These are phyloP conservation scores for Camellia oleifera DNA, from an alignment of 179 eudicot species.

Conservation along the genomic window DNA sequence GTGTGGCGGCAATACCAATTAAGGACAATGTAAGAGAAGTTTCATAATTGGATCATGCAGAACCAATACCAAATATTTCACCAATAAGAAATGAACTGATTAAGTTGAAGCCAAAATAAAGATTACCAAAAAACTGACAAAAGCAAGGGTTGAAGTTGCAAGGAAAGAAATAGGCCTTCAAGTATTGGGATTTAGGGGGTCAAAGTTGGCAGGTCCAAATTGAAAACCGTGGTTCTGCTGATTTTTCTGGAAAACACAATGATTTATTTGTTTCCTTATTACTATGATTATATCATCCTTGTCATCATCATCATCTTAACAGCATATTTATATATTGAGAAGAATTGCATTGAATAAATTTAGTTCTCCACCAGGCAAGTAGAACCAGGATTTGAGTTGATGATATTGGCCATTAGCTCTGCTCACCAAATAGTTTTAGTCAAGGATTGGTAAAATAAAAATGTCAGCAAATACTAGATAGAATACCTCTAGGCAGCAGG, in stretches of 20 bases:
- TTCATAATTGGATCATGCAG: not conserved
- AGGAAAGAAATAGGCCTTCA: not conserved
- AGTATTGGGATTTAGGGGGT: not conserved
- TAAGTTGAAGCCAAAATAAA: not conserved
- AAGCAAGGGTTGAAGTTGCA: not conserved
- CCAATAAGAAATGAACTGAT: not conserved
- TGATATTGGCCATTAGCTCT: not conserved
- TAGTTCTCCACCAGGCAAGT: not conserved
- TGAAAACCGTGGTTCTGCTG: not conserved
- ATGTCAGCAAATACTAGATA: not conserved
- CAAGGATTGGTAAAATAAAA: not conserved
- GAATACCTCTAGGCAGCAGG: conserved; percentile 50
- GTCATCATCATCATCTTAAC: not conserved
- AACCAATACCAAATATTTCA: not conserved
- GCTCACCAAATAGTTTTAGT: not conserved
- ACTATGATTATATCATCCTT: not conserved
- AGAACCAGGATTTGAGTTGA: conserved; percentile 4
- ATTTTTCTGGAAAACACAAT: not conserved
- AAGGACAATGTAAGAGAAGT: not conserved
- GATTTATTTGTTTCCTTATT: not conserved
- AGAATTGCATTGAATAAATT: not conserved
- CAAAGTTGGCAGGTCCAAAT: not conserved
- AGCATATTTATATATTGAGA: not conserved
- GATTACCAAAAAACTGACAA: not conserved
- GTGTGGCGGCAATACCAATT: not conserved